Evolutionary conservation across 164 flowering plant genomes (phyloP).

Genomic region (Buxus sempervirens): DNA sequence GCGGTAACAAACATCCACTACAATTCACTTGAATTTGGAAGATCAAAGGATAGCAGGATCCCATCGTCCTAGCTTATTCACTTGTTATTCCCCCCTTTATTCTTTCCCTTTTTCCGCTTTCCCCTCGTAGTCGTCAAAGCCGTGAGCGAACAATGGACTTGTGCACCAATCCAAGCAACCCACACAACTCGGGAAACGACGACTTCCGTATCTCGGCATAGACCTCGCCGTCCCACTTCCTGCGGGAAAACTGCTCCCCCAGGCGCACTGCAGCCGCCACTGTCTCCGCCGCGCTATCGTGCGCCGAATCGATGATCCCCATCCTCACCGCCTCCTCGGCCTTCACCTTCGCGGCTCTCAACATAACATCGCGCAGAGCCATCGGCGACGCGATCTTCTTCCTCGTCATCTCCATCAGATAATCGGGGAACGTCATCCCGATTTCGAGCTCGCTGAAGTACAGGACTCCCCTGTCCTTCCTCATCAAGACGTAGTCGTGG

Average conservation of each 20-base stretch:
- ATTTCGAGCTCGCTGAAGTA: slow-evolving; percentile 21
- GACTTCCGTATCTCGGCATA: slow-evolving; percentile 47
- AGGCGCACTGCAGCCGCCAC: slow-evolving; percentile 45
- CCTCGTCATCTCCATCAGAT: not conserved
- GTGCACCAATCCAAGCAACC: slow-evolving; percentile 24
- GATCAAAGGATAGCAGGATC: no score
- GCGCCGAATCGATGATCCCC: slow-evolving; percentile 35
- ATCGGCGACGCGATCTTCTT: slow-evolving; percentile 18
- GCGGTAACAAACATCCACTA: no score
- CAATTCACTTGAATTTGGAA: no score
- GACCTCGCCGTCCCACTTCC: slow-evolving; percentile 61
- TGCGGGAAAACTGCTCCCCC: slow-evolving; percentile 46
- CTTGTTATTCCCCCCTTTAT: no score
- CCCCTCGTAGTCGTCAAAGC: no score
- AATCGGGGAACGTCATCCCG: no score
- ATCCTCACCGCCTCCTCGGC: no score
- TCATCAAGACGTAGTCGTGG: no score
- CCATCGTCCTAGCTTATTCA: no score
- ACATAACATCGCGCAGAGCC: slow-evolving; percentile 38
- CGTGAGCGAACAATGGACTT: slow-evolving; percentile 8
- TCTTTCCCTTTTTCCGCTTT: no score
- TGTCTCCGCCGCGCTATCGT: slow-evolving; percentile 48
- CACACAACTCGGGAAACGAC: slow-evolving; percentile 31
- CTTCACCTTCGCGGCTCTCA: slow-evolving; percentile 39
- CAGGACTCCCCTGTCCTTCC: no score